Evolutionary conservation across 2,329 filamentous ascomycete species (phyloP).

Genomic region (Sarocladium oryzae): DNA sequence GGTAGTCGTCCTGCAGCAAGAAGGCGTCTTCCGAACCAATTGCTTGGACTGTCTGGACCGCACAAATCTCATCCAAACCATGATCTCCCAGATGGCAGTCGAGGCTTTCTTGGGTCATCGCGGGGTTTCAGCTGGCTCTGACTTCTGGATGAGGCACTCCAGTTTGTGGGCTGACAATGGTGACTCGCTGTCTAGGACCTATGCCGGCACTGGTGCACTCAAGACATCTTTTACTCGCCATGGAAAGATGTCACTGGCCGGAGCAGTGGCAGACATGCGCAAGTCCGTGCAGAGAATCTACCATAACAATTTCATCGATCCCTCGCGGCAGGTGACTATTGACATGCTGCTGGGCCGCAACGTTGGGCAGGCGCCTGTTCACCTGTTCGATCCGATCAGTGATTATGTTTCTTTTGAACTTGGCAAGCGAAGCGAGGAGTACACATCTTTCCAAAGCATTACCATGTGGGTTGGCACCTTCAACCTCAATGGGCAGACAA

Average conservation of each 20-base stretch:
- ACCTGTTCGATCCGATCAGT: constrained; percentile 89
- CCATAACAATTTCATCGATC: constrained; percentile 96
- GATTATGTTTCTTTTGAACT: constrained; percentile 81
- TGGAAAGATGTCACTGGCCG: constrained; percentile 92
- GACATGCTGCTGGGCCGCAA: constrained; percentile 84
- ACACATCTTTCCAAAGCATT: constrained; percentile 66
- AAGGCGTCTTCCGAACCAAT: constrained; percentile 93
- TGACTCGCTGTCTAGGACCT: constrained; percentile 88
- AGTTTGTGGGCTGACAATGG: constrained; percentile 97
- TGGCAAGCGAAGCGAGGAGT: constrained; percentile 60
- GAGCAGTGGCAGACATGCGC: constrained; percentile 87
- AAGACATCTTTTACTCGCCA: constrained; percentile 92
- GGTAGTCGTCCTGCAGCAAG: constrained; percentile 78
- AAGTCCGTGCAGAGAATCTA: constrained; percentile 93
- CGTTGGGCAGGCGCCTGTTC: constrained; percentile 75
- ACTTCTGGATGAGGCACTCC: constrained; percentile 90
- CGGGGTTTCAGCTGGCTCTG: constrained; percentile 60
- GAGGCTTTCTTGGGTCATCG: constrained; percentile 76
- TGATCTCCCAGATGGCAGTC: constrained; percentile 89
- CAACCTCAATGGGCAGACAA: constrained; percentile 84
- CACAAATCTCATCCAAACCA: constrained; percentile 92
- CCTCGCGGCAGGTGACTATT: constrained; percentile 86
- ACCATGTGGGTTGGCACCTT: constrained; percentile 85
- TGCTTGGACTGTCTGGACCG: constrained; percentile 94
- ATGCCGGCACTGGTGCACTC: constrained; percentile 89